Evolutionary conservation across 352 stramenopile species (phyloP), one percentile per base, ranked within the genome.

Genomic region (Pythium pyrilobum): DNA sequence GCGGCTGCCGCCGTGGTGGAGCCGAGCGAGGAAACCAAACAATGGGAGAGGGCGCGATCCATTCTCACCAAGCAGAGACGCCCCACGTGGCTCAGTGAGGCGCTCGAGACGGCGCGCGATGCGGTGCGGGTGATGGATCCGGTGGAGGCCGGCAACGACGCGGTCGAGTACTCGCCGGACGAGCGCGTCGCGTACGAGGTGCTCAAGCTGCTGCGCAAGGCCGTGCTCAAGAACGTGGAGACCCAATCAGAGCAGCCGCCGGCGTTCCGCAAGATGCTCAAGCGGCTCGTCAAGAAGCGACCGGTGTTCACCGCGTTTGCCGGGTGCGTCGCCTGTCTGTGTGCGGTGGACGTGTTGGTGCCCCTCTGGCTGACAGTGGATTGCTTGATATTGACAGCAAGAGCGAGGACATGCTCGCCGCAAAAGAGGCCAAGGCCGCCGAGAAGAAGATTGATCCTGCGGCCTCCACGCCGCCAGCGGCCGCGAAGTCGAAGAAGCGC

Each of bases 291-390:
- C 8, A 66, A 56, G 43, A 56, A 57, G 21, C 45, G 58, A 32
- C 58, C 58, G 20, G 25, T 34, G 21, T 39, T 56, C 16, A 9
- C 25, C 2, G 6, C 13, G 16, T 61, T 61, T 25, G 31, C 53
- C 42, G 51, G 57, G 58, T 66, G 48, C 25, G 57, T 59, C 2
- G n/a, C n/a, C n/a, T n/a, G n/a, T n/a, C n/a, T n/a, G n/a, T n/a
- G n/a, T n/a, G n/a, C n/a, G n/a, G n/a, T n/a, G n/a, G n/a, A n/a
- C n/a, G n/a, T n/a, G n/a, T n/a, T n/a, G n/a, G n/a, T n/a, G n/a
- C n/a, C n/a, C n/a, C n/a, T n/a, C n/a, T n/a, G n/a, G n/a, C n/a
- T n/a, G n/a, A n/a, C n/a, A n/a, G n/a, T n/a, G n/a, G n/a, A n/a
- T n/a, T n/a, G n/a, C n/a, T n/a, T n/a, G n/a, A n/a, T n/a, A n/a